phyloP scores from a whole-genome alignment of 257 asterid species.

The Ilex asprella region DNA sequence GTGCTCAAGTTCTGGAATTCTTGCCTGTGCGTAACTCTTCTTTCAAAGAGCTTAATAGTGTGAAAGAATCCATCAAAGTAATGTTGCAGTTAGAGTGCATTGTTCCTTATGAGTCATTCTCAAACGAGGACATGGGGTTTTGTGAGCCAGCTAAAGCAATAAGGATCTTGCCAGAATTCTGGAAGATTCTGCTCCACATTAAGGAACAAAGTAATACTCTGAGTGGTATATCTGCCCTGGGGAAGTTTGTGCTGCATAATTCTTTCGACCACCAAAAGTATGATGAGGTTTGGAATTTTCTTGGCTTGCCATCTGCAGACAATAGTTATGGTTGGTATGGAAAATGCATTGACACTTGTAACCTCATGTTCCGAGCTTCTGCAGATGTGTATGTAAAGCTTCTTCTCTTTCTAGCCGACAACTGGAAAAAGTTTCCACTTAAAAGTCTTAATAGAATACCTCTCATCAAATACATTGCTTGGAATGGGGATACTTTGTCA shows the following conservation, averaged over 20 bases:
- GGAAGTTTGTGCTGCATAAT: neutral
- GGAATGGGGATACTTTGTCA: no score
- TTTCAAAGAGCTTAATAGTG: neutral
- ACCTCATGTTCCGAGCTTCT: neutral
- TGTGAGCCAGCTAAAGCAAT: neutral
- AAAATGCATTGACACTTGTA: neutral
- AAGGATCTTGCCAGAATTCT: neutral
- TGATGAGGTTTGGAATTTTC: neutral
- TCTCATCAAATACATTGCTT: no score
- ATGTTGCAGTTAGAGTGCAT: neutral
- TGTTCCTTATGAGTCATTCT: neutral
- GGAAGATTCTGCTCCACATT: neutral
- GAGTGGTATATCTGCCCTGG: neutral
- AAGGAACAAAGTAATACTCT: no score
- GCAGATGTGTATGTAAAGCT: no score
- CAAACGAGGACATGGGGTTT: neutral
- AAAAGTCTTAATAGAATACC: neutral
- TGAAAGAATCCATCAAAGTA: neutral
- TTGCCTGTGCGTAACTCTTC: neutral
- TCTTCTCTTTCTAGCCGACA: neutral
- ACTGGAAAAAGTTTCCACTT: neutral
- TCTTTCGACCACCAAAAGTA: neutral
- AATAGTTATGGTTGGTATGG: no score
- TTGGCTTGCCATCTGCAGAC: neutral
- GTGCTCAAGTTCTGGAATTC: neutral